Evolutionary conservation across 805 yeast genomes (phyloP), one percentile per base, ranked within the genome.

Genomic region (Osmozyma mogii): DNA sequence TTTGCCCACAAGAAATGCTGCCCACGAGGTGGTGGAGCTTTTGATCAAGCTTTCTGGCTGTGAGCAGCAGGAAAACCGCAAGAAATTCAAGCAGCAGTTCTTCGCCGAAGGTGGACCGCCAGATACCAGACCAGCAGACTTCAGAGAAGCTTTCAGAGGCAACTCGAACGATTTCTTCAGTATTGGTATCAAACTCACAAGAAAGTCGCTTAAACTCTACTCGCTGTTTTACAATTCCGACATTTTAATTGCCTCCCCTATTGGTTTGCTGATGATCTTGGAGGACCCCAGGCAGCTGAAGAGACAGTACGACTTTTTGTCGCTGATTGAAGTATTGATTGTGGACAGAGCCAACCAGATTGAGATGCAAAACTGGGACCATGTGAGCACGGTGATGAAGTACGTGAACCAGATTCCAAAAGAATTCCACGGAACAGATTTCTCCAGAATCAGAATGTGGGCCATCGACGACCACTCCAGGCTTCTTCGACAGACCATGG

Each of bases 351-450:
- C 92, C 9, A 87, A 87, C 47, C 83, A 85, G 17, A 65, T 88
- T 40, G 82, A 84, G 48, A 82, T 81, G 82, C 98, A 92, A 56
- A 85, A 88, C 48, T 82, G 96, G 88, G 81, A 81, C 21, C 95
- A 89, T 56, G 68, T 92, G 6, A 55, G 54, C 17, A 76, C 78
- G 10, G 69, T 77, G 5, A 61, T 78, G 42, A 75, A 76, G 38
- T 76, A 79, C 49, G 42, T 87, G 33, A 87, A 88, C 54, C 61
- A 68, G 32, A 74, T 87, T 26, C 97, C 97, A 5, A 72, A 74
- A 38, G 74, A 79, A 29, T 69, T 69, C 40, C 77, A 82, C 40
- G 87, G 76, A 39, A 81, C 94, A 10, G 98, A 92, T 56, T 92
- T 92, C 54, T 75, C 92, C 34, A 70, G 98, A 43, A 78, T 92